Evolutionary conservation across 23 red algal species (phyloP).

Genomic region (Gracilaria gracilis): DNA sequence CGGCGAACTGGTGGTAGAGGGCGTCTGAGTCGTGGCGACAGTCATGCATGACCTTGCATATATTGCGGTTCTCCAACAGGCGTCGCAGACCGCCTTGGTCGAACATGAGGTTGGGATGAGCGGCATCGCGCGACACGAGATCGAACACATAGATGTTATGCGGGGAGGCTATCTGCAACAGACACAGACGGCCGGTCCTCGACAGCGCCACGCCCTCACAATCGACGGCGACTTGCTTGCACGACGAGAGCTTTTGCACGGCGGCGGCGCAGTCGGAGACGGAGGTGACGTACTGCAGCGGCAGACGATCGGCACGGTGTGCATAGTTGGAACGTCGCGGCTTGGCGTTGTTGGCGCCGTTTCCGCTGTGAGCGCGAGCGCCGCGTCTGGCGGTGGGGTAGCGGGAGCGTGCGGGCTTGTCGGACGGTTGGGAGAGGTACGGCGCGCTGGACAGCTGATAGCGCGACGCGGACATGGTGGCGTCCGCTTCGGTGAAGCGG

Average conservation of each 20-base stretch:
- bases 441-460: background rate
- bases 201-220: constrained; percentile 86
- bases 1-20: constrained; percentile 71
- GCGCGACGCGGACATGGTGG: constrained; percentile 33
- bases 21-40: constrained; percentile 91
- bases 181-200: constrained; percentile 74
- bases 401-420: background rate
- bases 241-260: constrained; percentile 27
- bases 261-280: constrained; percentile 38
- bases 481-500: background rate
- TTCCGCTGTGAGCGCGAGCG: too few relatives aligned
- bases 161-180: constrained; percentile 77
- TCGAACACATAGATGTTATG: constrained; percentile 73
- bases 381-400: background rate
- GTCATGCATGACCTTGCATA: constrained; percentile 84
- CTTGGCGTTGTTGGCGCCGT: background rate
- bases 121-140: background rate
- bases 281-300: constrained; percentile 26
- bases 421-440: background rate
- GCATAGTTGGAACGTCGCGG: background rate
- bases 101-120: constrained; percentile 2
- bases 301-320: background rate
- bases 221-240: constrained; percentile 76
- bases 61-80: constrained; percentile 44
- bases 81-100: constrained; percentile 45